Conservation (phyloP, 2,329 filamentous ascomycete species). For the Pyricularia sp. region DNA sequence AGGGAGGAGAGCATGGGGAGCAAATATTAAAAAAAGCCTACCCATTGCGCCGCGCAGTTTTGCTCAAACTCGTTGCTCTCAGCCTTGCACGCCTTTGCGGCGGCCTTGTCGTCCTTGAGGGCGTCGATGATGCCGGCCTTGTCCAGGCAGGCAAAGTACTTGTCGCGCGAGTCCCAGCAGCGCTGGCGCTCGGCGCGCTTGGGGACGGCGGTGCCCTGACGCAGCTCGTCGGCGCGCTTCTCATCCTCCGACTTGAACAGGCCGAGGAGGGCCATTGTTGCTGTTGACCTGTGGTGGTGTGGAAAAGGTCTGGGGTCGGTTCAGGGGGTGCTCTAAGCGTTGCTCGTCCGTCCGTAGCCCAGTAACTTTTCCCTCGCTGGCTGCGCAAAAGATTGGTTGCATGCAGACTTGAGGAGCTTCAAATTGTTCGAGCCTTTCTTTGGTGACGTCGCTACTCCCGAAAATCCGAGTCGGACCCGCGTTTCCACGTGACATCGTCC, state of each 20-base stretch:
- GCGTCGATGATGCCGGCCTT: conserved; percentile 69
- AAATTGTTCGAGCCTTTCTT: background rate
- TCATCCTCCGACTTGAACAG: conserved; percentile 24
- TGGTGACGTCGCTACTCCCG: background rate
- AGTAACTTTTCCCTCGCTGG: background rate
- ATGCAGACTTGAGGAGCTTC: background rate
- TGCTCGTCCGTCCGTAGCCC: background rate
- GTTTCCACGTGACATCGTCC: background rate
- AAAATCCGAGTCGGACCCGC: background rate
- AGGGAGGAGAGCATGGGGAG: no score
- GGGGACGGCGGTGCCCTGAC: conserved; percentile 60
- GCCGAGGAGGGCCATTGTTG: conserved; percentile 40
- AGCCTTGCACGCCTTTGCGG: conserved; percentile 27
- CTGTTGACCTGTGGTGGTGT: background rate
- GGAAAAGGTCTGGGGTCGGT: background rate
- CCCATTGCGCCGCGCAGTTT: conserved; percentile 87
- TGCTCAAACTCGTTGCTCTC: conserved; percentile 57
- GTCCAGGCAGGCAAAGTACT: conserved; percentile 84
- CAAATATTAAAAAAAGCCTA: conserved; percentile 34
- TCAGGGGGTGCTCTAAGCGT: background rate
- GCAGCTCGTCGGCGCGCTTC: conserved; percentile 44
- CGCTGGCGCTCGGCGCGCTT: conserved; percentile 69
- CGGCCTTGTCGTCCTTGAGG: conserved; percentile 30
- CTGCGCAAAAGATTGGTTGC: background rate
- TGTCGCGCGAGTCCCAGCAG: conserved; percentile 87